phyloP scores from a whole-genome alignment of 1,284 basidiomycete species.

The Cryptococcus wingfieldii region DNA sequence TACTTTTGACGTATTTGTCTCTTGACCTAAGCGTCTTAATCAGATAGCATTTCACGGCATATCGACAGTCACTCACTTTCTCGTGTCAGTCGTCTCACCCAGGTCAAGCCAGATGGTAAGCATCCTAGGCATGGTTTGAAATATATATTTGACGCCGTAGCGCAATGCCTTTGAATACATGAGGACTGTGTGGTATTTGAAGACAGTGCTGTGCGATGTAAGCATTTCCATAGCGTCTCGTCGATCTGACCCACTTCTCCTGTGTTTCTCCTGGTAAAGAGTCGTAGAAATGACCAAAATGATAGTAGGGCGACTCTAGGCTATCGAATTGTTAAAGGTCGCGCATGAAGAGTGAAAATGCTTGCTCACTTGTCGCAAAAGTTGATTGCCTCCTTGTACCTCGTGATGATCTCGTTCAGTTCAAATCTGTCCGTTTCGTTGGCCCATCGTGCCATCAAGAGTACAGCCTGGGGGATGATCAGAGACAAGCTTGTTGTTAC shows the following conservation, averaged over 20 bases:
- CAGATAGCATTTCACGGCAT: not conserved
- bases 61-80: slow-evolving; percentile 16
- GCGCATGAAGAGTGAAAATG: slow-evolving; percentile 7
- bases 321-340: slow-evolving; percentile 48
- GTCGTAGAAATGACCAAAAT: slow-evolving; percentile 84
- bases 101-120: slow-evolving; percentile 94
- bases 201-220: not conserved
- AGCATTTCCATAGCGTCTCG: not conserved
- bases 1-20: slow-evolving; percentile 33
- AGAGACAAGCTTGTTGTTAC: slow-evolving; percentile 4
- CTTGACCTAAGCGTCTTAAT: too few species aligned
- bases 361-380: slow-evolving; percentile 57
- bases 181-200: slow-evolving; percentile 51
- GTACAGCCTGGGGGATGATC: slow-evolving; percentile 59
- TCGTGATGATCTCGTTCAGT: slow-evolving; percentile 59
- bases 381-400: slow-evolving; percentile 59
- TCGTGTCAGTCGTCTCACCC: slow-evolving; percentile 58
- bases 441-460: slow-evolving; percentile 91
- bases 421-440: slow-evolving; percentile 80
- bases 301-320: slow-evolving; percentile 80
- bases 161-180: slow-evolving; percentile 71
- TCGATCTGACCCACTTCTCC: slow-evolving; percentile 7
- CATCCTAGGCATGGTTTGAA: slow-evolving; percentile 89
- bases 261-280: slow-evolving; percentile 25
- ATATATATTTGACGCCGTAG: slow-evolving; percentile 91